A percentile compares a stretch with the other conserved stretches of the same genome.
These are phyloP conservation scores for Penicillium silybi DNA, from an alignment of 495 filamentous ascomycete species.

Conservation along the genomic window DNA sequence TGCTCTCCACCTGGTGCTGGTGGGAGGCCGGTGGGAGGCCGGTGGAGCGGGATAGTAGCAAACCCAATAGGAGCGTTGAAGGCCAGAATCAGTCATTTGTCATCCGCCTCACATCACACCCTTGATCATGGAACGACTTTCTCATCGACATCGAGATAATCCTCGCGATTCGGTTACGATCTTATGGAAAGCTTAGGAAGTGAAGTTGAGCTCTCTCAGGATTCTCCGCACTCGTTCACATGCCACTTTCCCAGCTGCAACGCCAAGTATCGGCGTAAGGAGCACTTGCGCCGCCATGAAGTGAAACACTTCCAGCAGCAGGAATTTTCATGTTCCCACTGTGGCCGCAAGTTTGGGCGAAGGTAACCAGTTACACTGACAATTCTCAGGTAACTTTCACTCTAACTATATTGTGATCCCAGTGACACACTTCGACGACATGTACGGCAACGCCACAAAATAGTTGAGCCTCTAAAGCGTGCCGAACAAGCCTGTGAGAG, in stretches of 20 bases:
- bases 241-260: not conserved
- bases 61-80: not conserved
- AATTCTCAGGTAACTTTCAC: not conserved
- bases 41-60: not conserved
- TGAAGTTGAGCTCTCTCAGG: not conserved
- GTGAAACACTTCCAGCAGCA: not conserved
- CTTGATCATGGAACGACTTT: not conserved
- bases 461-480: conserved; percentile 12
- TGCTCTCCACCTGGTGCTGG: too few species aligned
- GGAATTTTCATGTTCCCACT: conserved; percentile 11
- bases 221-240: not conserved
- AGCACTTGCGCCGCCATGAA: not conserved
- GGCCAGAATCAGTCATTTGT: not conserved
- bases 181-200: not conserved
- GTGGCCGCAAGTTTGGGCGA: conserved; percentile 16
- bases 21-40: not conserved
- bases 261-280: not conserved
- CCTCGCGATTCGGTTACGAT: not conserved
- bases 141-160: not conserved
- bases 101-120: not conserved
- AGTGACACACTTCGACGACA: conserved; percentile 33
- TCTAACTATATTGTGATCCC: not conserved
- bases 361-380: conserved; percentile 10
- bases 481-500: conserved; percentile 14
- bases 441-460: conserved; percentile 13